Base-by-base conservation (phyloP, 257 asterid genomes). In the Knoxia roxburghii region DNA sequence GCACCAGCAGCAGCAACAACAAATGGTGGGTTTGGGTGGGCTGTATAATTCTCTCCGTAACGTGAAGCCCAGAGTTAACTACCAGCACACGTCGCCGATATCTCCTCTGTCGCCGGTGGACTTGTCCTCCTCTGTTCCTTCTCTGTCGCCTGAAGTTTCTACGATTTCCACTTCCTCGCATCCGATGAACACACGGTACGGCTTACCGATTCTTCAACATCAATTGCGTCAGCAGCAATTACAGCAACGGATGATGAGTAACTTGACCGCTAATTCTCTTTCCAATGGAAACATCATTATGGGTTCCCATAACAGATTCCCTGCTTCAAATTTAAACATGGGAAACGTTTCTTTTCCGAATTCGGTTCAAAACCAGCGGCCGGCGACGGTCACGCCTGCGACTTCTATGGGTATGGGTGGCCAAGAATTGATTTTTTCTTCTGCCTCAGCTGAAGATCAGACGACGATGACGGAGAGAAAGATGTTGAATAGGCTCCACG, bases 61-160 rank as follows among this genome's bases (percentile, higher is more conserved):
- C 88, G 93, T 88, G 64, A 90, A 82, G 74, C 80, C 71, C 20
- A 83, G 96, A 69, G 72, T 77, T 6, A 80, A 70, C 71, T 84
- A 78, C 70, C 88, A 79, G 18, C 85, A 78, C 20, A 57, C 82
- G 4, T 81, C 91, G 5, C 94, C 89, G 57, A 70, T 84, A 2
- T 82, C 89, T 35, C 82, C 91, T 8, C 74, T 78, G 35, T 84
- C 90, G 72, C 83, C 87, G 35, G 83, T 76, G 0, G 90, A 88
- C 76, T 79, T 84, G 48, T 70, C 90, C 20, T 70, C 90, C 23
- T 66, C 86, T 64, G 68, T 74, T 49, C 63, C 84, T 51, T 64
- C 75, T 3, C 53, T 59, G 17, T 26, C 77, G 51, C 60, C 77
- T 11, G 87, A 76, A 35, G 40, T 74, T 35, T 78, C 95, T 4